Percentiles rank a stretch among this genome's conserved stretches.
Evolutionary conservation across 2,329 filamentous ascomycete genomes (phyloP).

Genomic region (Cladosporium sp.): DNA sequence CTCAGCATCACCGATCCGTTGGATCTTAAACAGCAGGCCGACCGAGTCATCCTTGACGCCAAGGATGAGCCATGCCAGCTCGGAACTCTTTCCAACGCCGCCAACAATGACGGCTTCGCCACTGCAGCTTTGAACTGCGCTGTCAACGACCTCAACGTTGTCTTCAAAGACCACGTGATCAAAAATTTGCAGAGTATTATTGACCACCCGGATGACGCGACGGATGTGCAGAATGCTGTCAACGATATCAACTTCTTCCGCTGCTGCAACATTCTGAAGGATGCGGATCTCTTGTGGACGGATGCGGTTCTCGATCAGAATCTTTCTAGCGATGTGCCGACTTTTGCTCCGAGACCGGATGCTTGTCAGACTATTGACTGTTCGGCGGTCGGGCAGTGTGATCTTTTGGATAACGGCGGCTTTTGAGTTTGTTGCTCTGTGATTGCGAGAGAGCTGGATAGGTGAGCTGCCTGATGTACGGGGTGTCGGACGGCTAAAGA

Average conservation of each 20-base stretch:
- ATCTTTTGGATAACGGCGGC: not conserved
- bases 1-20: not conserved
- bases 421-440: not conserved
- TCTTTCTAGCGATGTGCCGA: not conserved
- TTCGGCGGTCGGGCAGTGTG: not conserved
- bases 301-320: not conserved
- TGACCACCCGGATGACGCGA: not conserved
- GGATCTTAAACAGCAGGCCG: not conserved
- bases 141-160: not conserved
- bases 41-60: not conserved
- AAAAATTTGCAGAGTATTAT: not conserved
- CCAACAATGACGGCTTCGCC: not conserved
- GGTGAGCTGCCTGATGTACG: too few species aligned
- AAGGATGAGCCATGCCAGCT: not conserved
- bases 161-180: not conserved
- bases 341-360: not conserved
- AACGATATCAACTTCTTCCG: constrained; percentile 5
- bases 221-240: not conserved
- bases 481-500: too few species aligned
- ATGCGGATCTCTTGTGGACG: not conserved
- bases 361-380: not conserved
- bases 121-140: not conserved
- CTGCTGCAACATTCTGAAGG: not conserved
- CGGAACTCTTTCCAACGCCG: not conserved
- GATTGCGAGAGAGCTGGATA: not conserved